A percentile compares a stretch with the other conserved stretches of the same genome.
Evolutionary conservation across 1,139 yeast species (phyloP).

Genomic region (Geotrichum restrictum): DNA sequence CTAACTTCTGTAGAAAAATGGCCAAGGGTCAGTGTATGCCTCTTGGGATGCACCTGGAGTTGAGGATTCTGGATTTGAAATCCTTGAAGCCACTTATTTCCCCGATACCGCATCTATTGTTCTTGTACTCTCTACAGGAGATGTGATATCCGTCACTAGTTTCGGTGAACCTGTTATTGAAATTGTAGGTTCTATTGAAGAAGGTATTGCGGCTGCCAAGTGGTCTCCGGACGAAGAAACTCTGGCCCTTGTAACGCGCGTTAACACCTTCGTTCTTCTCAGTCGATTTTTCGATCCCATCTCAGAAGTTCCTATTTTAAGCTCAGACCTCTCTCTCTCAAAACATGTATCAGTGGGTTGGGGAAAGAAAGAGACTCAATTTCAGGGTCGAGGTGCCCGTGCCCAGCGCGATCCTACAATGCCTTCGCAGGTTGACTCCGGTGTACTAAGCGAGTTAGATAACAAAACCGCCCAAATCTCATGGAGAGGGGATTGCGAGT

Average conservation of each 20-base stretch:
- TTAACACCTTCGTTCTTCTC: constrained; percentile 61
- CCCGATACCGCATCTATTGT: constrained; percentile 33
- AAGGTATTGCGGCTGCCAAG: constrained; percentile 63
- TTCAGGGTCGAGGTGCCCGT: constrained; percentile 87
- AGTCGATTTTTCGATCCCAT: constrained; percentile 80
- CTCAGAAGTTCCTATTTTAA: constrained; percentile 55
- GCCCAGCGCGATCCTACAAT: constrained; percentile 90
- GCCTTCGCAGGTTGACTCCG: constrained; percentile 65
- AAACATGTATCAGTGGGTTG: constrained; percentile 96
- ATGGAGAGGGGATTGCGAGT: constrained; percentile 97
- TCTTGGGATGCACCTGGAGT: constrained; percentile 28
- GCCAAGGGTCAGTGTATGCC: constrained; percentile 27
- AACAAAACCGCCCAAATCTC: constrained; percentile 53
- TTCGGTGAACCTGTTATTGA: constrained; percentile 48
- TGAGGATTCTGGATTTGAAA: constrained; percentile 30
- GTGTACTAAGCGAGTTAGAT: constrained; percentile 50
- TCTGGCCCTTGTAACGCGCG: constrained; percentile 52
- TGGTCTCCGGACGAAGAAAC: constrained; percentile 96
- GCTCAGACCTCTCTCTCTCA: constrained; percentile 64
- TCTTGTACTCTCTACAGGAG: constrained; percentile 42
- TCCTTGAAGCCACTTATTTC: constrained; percentile 31
- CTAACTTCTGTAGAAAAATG: constrained; percentile 26
- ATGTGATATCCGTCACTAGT: constrained; percentile 53
- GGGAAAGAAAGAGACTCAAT: constrained; percentile 97
- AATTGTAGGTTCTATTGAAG: constrained; percentile 82